Percentiles rank a stretch among this genome's conserved stretches.
phyloP scores from a whole-genome alignment of 805 yeast genomes.

The Pichia rugopelliculosa region DNA sequence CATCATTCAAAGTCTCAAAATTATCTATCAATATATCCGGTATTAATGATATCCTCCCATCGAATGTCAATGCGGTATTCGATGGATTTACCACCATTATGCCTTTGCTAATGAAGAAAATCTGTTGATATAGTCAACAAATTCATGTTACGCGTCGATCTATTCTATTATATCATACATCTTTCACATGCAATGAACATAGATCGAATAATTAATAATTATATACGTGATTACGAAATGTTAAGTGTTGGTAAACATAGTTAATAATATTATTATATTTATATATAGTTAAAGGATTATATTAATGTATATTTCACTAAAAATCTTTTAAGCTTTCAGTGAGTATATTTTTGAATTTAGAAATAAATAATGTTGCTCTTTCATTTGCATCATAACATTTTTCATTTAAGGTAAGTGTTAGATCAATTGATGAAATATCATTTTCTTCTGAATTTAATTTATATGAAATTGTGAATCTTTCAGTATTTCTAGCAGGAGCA shows the following conservation, averaged over 20 bases:
- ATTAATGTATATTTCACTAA: not conserved
- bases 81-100: not conserved
- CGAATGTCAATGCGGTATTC: constrained; percentile 8
- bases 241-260: too few relatives aligned
- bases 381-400: constrained; percentile 38
- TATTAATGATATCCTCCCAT: constrained; percentile 10
- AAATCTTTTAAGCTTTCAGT: not conserved
- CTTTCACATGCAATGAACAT: too few relatives aligned
- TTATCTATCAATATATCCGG: constrained; percentile 14
- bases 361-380: constrained; percentile 33
- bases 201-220: too few relatives aligned
- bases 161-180: too few relatives aligned
- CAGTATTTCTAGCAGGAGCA: constrained; percentile 36
- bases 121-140: not conserved
- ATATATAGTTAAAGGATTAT: not conserved
- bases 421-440: constrained; percentile 26
- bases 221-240: too few relatives aligned
- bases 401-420: constrained; percentile 31
- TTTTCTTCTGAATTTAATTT: constrained; percentile 22
- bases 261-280: not conserved
- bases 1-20: constrained; percentile 1
- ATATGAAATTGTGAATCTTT: constrained; percentile 34
- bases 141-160: not conserved
- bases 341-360: constrained; percentile 16
- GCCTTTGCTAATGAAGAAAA: not conserved